Conservation (phyloP, 257 asterid species). For the Catharanthus roseus region DNA sequence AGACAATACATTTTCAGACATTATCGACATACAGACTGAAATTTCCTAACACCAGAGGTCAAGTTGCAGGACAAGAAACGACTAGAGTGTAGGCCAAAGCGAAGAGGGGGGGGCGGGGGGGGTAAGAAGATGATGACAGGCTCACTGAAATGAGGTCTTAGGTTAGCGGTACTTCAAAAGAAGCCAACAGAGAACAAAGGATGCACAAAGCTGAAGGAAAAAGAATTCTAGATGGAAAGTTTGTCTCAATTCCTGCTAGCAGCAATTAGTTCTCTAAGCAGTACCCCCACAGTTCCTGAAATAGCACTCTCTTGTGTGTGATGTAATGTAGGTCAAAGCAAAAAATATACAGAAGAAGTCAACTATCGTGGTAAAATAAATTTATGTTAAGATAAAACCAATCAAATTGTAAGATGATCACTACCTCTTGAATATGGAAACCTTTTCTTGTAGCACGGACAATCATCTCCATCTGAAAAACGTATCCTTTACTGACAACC, state of each 20-base stretch:
- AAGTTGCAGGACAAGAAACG: neutral
- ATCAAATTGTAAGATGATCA: neutral
- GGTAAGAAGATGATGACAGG: no score
- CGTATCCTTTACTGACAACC: conserved; percentile 94
- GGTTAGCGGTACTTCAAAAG: no score
- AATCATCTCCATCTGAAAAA: conserved; percentile 99
- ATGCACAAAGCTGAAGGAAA: neutral
- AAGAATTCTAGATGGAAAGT: neutral
- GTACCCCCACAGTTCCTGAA: neutral
- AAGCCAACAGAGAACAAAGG: neutral
- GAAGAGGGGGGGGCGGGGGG: no score
- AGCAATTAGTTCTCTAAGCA: neutral
- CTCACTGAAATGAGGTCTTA: no score
- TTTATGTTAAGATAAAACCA: neutral
- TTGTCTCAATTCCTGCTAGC: neutral
- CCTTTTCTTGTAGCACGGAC: conserved; percentile 93
- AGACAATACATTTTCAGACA: neutral
- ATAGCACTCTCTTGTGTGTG: neutral
- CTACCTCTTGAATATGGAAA: conserved; percentile 87
- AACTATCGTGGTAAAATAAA: neutral
- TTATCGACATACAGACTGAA: neutral
- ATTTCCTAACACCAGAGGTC: neutral
- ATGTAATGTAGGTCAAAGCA: neutral
- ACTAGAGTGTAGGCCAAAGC: neutral
- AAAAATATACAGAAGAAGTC: neutral